Evolutionary conservation across 208 protist species (phyloP).

Genomic region (Leptomonas seymouri): DNA sequence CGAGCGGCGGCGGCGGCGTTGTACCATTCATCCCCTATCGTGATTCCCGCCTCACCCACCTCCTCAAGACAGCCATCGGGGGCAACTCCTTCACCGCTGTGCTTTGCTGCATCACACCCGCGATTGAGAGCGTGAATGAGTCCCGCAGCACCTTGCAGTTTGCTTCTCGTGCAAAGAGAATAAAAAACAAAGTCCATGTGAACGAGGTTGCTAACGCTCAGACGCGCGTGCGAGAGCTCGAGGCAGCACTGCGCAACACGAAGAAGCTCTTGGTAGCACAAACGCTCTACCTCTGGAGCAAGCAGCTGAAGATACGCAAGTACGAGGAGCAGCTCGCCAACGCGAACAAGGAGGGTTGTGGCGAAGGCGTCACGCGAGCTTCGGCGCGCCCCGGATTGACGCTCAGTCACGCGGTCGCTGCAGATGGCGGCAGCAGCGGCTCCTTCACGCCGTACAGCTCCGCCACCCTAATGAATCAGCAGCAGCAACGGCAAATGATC

Average conservation of each 20-base stretch:
- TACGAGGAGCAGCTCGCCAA: slow-evolving; percentile 30
- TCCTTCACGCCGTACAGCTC: background rate
- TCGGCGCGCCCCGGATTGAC: background rate
- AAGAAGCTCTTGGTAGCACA: slow-evolving; percentile 51
- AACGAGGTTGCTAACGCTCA: slow-evolving; percentile 70
- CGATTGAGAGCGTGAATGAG: slow-evolving; percentile 66
- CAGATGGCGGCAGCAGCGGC: background rate
- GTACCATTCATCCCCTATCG: slow-evolving; percentile 89
- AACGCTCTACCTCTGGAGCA: slow-evolving; percentile 81
- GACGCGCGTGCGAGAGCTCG: slow-evolving; percentile 49
- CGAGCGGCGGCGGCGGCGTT: slow-evolving; percentile 2
- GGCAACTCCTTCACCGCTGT: slow-evolving; percentile 96
- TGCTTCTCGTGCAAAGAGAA: slow-evolving; percentile 62
- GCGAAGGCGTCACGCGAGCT: background rate
- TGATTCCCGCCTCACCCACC: slow-evolving; percentile 92
- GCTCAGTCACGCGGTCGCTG: background rate
- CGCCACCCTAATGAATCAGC: slow-evolving; percentile 17
- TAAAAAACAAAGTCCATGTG: slow-evolving; percentile 63
- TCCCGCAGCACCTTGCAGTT: slow-evolving; percentile 85
- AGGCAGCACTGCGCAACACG: slow-evolving; percentile 45
- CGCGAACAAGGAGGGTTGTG: background rate
- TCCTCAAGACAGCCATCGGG: slow-evolving; percentile 92
- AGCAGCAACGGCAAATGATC: slow-evolving; percentile 57
- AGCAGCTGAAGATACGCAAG: slow-evolving; percentile 41
- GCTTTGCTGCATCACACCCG: slow-evolving; percentile 77